phyloP scores from a whole-genome alignment of 73 alveolate species.

The Chromera velia region DNA sequence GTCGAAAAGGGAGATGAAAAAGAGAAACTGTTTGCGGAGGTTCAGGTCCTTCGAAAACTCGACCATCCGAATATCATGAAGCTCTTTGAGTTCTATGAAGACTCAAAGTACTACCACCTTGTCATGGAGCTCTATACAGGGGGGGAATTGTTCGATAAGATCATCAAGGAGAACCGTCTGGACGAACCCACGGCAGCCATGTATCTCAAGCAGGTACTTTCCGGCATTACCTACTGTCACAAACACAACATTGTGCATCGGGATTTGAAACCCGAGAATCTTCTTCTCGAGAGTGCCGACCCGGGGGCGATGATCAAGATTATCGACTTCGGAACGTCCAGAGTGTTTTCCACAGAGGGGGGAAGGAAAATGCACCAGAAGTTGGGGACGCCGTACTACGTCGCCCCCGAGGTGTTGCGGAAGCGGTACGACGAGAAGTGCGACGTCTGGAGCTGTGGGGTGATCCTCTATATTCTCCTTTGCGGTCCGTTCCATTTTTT shows the following conservation, averaged over 20 bases:
- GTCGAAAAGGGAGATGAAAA: neutral
- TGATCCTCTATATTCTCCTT: neutral
- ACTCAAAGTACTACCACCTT: conserved; percentile 8
- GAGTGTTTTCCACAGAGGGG: neutral
- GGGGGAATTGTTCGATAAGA: conserved; percentile 62
- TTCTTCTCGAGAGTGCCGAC: conserved; percentile 23
- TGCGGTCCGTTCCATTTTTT: no score
- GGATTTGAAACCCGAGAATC: conserved; percentile 39
- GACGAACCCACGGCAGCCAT: conserved; percentile 52
- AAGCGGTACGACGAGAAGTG: neutral
- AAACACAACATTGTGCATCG: conserved; percentile 13
- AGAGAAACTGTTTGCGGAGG: neutral
- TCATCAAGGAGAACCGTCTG: conserved; percentile 27
- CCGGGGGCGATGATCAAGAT: conserved; percentile 33
- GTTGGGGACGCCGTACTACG: neutral
- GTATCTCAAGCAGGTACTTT: conserved; percentile 50
- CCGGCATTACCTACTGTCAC: conserved; percentile 58
- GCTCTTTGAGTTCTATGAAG: conserved; percentile 24
- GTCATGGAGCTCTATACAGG: conserved; percentile 28
- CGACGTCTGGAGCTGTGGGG: neutral
- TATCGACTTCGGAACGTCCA: neutral
- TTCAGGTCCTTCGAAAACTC: neutral
- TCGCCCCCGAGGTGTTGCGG: neutral
- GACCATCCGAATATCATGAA: conserved; percentile 44
- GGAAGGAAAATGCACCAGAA: neutral